Evolutionary conservation across 2,329 filamentous ascomycete genomes (phyloP).

Genomic region (Botrytis pseudocinerea): DNA sequence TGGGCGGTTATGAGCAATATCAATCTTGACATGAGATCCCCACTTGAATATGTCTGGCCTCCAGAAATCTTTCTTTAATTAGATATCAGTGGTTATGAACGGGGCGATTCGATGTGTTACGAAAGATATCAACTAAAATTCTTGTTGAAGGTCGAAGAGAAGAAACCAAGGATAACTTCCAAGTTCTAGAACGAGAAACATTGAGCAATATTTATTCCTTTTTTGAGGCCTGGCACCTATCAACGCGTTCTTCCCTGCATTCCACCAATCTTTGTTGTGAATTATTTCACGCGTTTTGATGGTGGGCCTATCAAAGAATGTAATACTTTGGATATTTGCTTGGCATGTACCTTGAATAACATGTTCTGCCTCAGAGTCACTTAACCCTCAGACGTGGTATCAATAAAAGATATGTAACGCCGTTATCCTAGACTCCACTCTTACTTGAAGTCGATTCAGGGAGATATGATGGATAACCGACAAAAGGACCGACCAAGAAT

Average conservation of each 20-base stretch:
- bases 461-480: neutral
- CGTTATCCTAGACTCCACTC: neutral
- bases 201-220: neutral
- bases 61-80: neutral
- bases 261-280: neutral
- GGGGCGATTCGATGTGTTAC: neutral
- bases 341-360: neutral
- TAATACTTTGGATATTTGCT: neutral
- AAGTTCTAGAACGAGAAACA: neutral
- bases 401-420: neutral
- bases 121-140: neutral
- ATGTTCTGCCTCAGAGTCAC: neutral
- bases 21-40: neutral
- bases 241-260: neutral
- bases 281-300: neutral
- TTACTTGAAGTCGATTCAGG: neutral
- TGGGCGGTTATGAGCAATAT: neutral
- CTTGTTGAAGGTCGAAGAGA: neutral
- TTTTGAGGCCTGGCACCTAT: neutral
- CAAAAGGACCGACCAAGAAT: neutral
- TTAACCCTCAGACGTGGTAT: neutral
- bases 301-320: neutral
- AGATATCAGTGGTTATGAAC: neutral
- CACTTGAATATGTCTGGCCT: neutral
- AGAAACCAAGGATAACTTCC: neutral